Percentiles rank a stretch among this genome's conserved stretches.
phyloP scores from a whole-genome alignment of 2,329 filamentous ascomycete species.

The Byssochlamys sp. region DNA sequence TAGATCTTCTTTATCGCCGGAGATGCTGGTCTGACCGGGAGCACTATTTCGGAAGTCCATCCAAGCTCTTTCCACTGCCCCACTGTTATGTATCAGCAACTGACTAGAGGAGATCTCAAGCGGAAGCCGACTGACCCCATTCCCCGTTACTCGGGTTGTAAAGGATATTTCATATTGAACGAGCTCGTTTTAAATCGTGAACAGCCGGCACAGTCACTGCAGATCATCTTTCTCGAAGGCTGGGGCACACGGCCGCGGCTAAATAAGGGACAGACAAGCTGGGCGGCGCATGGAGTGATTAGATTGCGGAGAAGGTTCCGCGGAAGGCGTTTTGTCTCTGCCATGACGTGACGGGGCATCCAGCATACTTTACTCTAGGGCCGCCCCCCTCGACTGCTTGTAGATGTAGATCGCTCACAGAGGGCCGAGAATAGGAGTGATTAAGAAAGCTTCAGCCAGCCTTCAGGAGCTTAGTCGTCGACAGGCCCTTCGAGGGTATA shows the following conservation, averaged over 20 bases:
- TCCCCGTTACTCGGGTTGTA: background rate
- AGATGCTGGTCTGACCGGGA: constrained; percentile 18
- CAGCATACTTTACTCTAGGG: background rate
- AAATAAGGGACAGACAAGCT: background rate
- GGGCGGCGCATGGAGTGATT: background rate
- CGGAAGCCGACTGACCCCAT: background rate
- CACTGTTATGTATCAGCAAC: constrained; percentile 16
- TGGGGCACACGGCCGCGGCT: background rate
- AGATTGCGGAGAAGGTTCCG: background rate
- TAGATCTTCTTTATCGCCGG: background rate
- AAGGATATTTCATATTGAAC: background rate
- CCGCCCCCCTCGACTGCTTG: background rate
- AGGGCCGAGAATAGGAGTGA: background rate
- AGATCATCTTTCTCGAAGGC: background rate
- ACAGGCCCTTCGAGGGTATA: background rate
- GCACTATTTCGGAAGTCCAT: constrained; percentile 23
- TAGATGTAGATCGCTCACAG: background rate
- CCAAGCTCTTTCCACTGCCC: constrained; percentile 13
- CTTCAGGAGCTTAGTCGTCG: background rate
- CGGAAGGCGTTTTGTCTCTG: background rate
- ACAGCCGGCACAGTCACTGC: background rate
- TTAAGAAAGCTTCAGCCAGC: background rate
- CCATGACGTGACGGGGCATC: background rate
- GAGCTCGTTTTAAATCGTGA: background rate
- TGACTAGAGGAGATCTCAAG: background rate